Evolutionary conservation across 495 filamentous ascomycete genomes (phyloP), one percentile per base, ranked within the genome.

Genomic region (Talaromyces trachyspermus): DNA sequence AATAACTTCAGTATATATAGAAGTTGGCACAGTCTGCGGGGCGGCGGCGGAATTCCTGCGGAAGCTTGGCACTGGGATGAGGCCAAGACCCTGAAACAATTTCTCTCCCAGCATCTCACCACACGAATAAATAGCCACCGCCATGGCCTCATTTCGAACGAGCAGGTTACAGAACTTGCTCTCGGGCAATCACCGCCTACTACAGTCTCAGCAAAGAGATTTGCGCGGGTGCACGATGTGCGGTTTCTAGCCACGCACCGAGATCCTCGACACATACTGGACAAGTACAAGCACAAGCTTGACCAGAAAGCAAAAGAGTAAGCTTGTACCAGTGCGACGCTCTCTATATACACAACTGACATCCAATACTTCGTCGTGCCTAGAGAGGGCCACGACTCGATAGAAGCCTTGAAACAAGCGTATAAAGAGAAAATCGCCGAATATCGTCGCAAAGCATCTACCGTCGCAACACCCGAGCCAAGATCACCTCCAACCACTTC

Each of bases 171-270:
- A 46, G n/a, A 22, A 14, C 9, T n/a, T 64, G 14, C 26, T 66
- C 2, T 55, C 65, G 25, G 58, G 52, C 23, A 53, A 59, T 6
- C 58, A 58, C 1, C 49, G 49, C 4, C 54, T 68, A 17, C 56
- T 63, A 30, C 66, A 64, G 4, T 37, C 42, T 26, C 63, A 66
- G 32, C 92, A 97, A 59, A 76, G 85, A 80, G 94, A 54, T 90
- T 87, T 85, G 94, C 92, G 7, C 87, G 85, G 52, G 89, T 95
- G 8, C 86, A 91, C 64, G 88, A 95, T 66, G 82, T 94, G 36
- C 88, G 90, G 35, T 95, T 92, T 72, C 72, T 95, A 15, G 85
- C 84, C 18, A 81, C 81, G 8, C 81, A 84, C 50, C 69, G 64
- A 55, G 63, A 78, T 36, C 68, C 78, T 20, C 79, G 81, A 25